Evolutionary conservation across 805 yeast species (phyloP).

Genomic region (Schwanniomyces polymorphus): DNA sequence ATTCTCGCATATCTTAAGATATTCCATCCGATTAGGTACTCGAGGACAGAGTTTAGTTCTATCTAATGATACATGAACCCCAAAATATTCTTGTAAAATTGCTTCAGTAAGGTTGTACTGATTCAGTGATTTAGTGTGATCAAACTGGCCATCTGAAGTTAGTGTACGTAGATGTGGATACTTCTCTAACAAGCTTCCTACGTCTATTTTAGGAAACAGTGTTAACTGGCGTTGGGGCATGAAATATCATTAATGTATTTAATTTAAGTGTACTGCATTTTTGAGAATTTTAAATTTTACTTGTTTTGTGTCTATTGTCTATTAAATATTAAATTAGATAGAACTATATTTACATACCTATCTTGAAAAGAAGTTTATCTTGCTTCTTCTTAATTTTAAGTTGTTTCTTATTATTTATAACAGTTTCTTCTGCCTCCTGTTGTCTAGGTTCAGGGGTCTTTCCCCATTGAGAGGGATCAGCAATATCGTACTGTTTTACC

Average conservation of each 20-base stretch:
- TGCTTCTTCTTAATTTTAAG: conserved; percentile 19
- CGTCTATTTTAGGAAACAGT: neutral
- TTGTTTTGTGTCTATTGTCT: neutral
- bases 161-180: neutral
- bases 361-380: conserved; percentile 9
- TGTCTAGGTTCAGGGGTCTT: conserved; percentile 1
- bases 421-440: conserved; percentile 3
- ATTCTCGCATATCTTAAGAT: conserved; percentile 13
- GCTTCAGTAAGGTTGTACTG: conserved; percentile 16
- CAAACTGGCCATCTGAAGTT: conserved; percentile 2
- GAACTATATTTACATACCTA: neutral
- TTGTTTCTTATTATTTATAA: conserved; percentile 12
- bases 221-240: neutral
- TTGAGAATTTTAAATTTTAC: neutral
- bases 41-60: conserved; percentile 17
- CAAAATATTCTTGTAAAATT: conserved; percentile 11
- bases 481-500: conserved; percentile 48
- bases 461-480: conserved; percentile 22
- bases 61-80: conserved; percentile 7
- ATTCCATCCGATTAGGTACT: conserved; percentile 16
- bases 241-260: neutral
- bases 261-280: neutral
- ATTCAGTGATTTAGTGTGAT: conserved; percentile 9
- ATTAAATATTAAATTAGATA: neutral
- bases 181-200: neutral